Evolutionary conservation across 2,329 filamentous ascomycete genomes (phyloP), one percentile per base, ranked within the genome.

Genomic region (Ophiocordyceps australis): DNA sequence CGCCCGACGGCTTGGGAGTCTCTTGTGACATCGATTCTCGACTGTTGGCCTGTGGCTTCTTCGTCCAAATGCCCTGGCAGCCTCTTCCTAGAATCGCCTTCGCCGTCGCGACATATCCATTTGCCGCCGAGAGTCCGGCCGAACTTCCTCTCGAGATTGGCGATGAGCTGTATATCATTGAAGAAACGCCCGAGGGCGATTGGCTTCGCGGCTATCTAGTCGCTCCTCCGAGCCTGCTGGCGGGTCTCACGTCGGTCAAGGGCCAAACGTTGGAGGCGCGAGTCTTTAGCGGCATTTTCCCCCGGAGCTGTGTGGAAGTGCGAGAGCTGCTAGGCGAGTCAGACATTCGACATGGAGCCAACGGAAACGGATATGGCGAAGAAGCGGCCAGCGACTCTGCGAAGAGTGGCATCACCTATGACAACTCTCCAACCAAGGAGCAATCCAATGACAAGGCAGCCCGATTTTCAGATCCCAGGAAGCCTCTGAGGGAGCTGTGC

Each of bases 241-340:
- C 89, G 12, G 89, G 86, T 24, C 58, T 98, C 47, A 95, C 83
- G 9, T 86, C 78, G 33, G 73, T 78, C 41, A 86, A 83, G 48
- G 86, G 89, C 24, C 82, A 94, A 50, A 91, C 85, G 1, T 71
- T 95, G 17, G 86, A 95, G 54, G 83, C 86, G 31, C 74, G 89
- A 36, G 89, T 98, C 30, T 98, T 95, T 47, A 93, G 85, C n/a
- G 89, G 89, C 40, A 92, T 98, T 42, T 98, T 98, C 45, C 89
- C 89, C 9, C 69, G 79, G 36, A 89, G 76, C 47, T 98, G 86
- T 41, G 86, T 98, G 30, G 83, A 98, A 51, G 75, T 98, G 31
- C 74, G 86, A 36, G 89, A 98, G 54, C 73, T 93, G 28, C 65
- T 98, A 19, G 83, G 80, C 32, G 82, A 86, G 32, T 56, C 60